Conservation (phyloP, 2,329 filamentous ascomycete species). For the Fusarium irregulare region DNA sequence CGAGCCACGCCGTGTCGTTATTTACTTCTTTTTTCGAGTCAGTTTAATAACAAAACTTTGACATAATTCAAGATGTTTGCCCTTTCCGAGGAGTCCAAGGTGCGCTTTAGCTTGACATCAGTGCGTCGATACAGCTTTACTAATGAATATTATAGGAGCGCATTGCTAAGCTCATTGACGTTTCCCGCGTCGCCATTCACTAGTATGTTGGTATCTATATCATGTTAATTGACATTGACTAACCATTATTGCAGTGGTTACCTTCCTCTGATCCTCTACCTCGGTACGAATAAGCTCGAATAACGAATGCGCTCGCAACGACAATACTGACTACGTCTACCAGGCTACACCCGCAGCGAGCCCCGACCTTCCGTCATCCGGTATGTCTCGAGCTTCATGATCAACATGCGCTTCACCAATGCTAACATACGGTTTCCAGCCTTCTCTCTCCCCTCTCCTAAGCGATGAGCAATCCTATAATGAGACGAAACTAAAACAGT, state of each 20-base stretch:
- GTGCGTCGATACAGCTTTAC: slow-evolving; percentile 11
- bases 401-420: slow-evolving; percentile 31
- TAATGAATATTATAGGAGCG: slow-evolving; percentile 75
- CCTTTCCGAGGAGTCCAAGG: slow-evolving; percentile 98
- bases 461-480: slow-evolving; percentile 27
- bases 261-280: slow-evolving; percentile 94
- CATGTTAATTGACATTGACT: slow-evolving; percentile 43
- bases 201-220: slow-evolving; percentile 71
- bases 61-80: slow-evolving; percentile 62
- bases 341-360: slow-evolving; percentile 93
- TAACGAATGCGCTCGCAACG: slow-evolving; percentile 17
- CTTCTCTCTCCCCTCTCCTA: slow-evolving; percentile 74
- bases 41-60: not conserved
- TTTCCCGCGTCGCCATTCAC: slow-evolving; percentile 93
- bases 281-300: slow-evolving; percentile 70
- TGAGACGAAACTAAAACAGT: slow-evolving; percentile 30
- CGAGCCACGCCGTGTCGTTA: slow-evolving; percentile 8
- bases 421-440: slow-evolving; percentile 51
- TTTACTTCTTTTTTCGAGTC: not conserved
- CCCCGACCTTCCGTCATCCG: slow-evolving; percentile 80
- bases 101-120: slow-evolving; percentile 52
- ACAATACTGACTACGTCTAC: slow-evolving; percentile 44
- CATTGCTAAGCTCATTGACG: slow-evolving; percentile 95
- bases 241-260: slow-evolving; percentile 76
- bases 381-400: slow-evolving; percentile 51